Evolutionary conservation across 768 basidiomycete genomes (phyloP).

Genomic region (Boletus rex-veris): DNA sequence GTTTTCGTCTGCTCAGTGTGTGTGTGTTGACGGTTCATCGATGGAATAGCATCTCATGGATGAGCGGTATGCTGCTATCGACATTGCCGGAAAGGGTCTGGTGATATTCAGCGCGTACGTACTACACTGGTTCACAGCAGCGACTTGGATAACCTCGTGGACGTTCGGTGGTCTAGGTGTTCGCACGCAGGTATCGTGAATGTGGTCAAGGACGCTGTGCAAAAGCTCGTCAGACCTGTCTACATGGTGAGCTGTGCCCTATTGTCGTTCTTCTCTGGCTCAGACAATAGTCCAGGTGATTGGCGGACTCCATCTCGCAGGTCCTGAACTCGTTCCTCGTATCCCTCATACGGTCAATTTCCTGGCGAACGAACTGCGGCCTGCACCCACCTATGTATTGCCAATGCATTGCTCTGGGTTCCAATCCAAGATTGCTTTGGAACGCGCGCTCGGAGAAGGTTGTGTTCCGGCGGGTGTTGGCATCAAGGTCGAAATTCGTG

Average conservation of each 20-base stretch:
- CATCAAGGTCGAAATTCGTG: conserved; percentile 55
- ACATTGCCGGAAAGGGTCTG: conserved; percentile 78
- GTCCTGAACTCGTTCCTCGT: conserved; percentile 58
- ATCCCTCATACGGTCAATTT: conserved; percentile 71
- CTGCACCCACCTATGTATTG: conserved; percentile 65
- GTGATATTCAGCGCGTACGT: conserved; percentile 82
- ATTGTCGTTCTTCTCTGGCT: neutral
- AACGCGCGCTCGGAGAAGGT: conserved; percentile 64
- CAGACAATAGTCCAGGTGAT: conserved; percentile 48
- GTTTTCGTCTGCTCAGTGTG: neutral
- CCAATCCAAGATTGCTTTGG: conserved; percentile 67
- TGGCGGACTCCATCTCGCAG: conserved; percentile 82
- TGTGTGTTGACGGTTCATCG: neutral
- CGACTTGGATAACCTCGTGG: neutral
- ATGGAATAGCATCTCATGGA: conserved; percentile 67
- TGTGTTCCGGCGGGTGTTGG: conserved; percentile 80
- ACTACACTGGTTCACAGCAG: conserved; percentile 8
- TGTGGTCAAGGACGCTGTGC: conserved; percentile 68
- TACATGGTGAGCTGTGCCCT: conserved; percentile 54
- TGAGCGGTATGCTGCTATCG: conserved; percentile 73
- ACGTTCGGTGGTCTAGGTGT: conserved; percentile 36
- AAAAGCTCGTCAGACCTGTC: conserved; percentile 60
- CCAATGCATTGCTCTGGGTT: conserved; percentile 89
- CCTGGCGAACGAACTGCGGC: conserved; percentile 54
- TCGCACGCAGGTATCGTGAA: conserved; percentile 86